These are phyloP conservation scores for Globisporangium nunn DNA, from an alignment of 352 stramenopile genomes.

Conservation along the genomic window DNA sequence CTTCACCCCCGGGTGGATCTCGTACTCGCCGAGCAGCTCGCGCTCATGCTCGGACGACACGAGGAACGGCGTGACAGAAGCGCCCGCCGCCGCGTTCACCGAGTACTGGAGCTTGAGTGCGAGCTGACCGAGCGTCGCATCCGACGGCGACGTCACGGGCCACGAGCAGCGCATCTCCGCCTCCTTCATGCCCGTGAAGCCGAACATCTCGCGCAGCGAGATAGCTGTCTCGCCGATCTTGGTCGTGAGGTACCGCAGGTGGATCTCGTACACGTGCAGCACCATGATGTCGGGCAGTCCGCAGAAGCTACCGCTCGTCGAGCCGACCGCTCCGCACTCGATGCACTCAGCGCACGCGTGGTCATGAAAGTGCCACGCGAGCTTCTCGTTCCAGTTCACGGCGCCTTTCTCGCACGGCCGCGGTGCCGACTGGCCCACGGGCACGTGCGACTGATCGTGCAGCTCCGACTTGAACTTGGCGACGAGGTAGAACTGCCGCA, in stretches of 20 bases:
- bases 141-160: slow-evolving; percentile 60
- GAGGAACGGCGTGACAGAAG: slow-evolving; percentile 48
- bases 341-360: slow-evolving; percentile 64
- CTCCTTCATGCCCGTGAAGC: slow-evolving; percentile 62
- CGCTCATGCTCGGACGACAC: slow-evolving; percentile 58
- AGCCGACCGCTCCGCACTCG: slow-evolving; percentile 57
- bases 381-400: slow-evolving; percentile 71
- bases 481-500: slow-evolving; percentile 82
- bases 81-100: slow-evolving; percentile 40
- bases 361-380: slow-evolving; percentile 74
- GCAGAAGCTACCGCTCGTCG: slow-evolving; percentile 52
- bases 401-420: slow-evolving; percentile 53
- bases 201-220: slow-evolving; percentile 69
- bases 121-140: slow-evolving; percentile 66
- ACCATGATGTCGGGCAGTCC: slow-evolving; percentile 76
- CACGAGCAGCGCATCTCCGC: slow-evolving; percentile 50
- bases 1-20: slow-evolving; percentile 45
- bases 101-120: slow-evolving; percentile 61
- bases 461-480: slow-evolving; percentile 82
- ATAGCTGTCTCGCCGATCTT: slow-evolving; percentile 77
- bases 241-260: slow-evolving; percentile 75
- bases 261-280: slow-evolving; percentile 78
- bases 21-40: slow-evolving; percentile 65
- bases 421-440: slow-evolving; percentile 70
- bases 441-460: slow-evolving; percentile 64